Base-by-base conservation (phyloP, 306 rosid genomes). In the Sphenostylis stenocarpa region DNA sequence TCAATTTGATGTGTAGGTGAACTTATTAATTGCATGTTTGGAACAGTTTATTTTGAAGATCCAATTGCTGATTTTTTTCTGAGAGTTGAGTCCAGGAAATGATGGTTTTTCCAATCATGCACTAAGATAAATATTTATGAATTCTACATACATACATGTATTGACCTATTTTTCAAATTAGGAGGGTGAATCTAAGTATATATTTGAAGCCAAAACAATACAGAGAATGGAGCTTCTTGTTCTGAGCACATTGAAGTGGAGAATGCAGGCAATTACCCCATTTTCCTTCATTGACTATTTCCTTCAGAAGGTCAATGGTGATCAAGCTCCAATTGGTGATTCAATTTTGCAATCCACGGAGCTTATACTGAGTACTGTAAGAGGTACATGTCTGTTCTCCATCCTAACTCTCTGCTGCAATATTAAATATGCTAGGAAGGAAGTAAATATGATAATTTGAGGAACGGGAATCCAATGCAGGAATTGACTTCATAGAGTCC, bases 231-330 rank as follows among this genome's bases (percentile, higher is more conserved):
- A 95, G 86, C 97, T 95, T 82, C 34, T 92, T 70, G 84, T 95
- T 13, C 85, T 95, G 81, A 95, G 87, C 89, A 87, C 96, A 34
- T 82, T 95, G 84, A 86, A 78, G 23, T 95, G 99, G 99, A 90
- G 96, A 83, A 89, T 95, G 99, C 97, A 87, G 45, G 82, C 97
- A 21, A 85, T 91, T 49, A 95, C 98, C 28, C 99, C 99, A 8
- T 92, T 92, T 85, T 88, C 97, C 44, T 95, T 83, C 95, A 82
- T 92, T 7, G 99, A 92, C 67, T 77, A 83, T 79, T 95, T 87
- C 84, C 94, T 95, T 34, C 20, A 17, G 81, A 92, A 84, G 87
- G 67, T 92, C 85, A 87, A 70, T 28, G 84, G 86, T 47, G 91
- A 89, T 60, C 79, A 72, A 49, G 63, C 34, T 78, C 80, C 90